Base-by-base conservation (phyloP, 2,329 filamentous ascomycete genomes). In the Colletotrichum salicis region DNA sequence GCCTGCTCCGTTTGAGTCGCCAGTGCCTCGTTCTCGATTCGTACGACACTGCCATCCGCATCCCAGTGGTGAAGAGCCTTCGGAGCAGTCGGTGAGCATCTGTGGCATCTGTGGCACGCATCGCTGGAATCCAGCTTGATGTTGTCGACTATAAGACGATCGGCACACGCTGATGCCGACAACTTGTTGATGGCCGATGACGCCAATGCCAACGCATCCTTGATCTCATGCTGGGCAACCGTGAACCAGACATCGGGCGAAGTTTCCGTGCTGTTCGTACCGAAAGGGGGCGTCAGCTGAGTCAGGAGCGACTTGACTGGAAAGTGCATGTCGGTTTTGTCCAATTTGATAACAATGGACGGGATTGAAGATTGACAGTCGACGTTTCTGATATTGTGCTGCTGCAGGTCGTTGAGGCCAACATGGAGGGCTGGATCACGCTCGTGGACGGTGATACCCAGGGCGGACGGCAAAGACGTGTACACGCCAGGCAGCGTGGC, bases 111-210 rank as follows among this genome's bases (percentile, higher is more conserved):
- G 11, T n/a, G 11, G 7, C 70, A 64, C 7, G 35, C 8, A 27
- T 51, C 13, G 4, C 15, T 24, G 6, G 24, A 7, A 19, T 55
- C 33, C 8, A 64, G 59, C 27, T 22, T 27, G 8, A 69, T 48
- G 33, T 63, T 29, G 1, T n/a, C 5, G n/a, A 64, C 15, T 12
- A 24, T 13, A 12, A 71, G 52, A 2, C 11, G 52, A 2, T 57
- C 12, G 19, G 31, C 33, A 6, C 37, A 24, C 24, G 56, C 29
- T 2, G 45, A 63, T 15, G 45, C n/a, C 51, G 29, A 13, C 58
- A 71, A 58, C 19, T 64, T 71, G 64, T 69, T 71, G 33, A 71
- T 11, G 19, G 72, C 70, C n/a, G 59, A 67, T 8, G 64, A 54
- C 4, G 71, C 35, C 19, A 68, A 22, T 19, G 51, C 52, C 7